Base-by-base conservation (phyloP, 2,329 filamentous ascomycete species). In the Endothia cerciana region DNA sequence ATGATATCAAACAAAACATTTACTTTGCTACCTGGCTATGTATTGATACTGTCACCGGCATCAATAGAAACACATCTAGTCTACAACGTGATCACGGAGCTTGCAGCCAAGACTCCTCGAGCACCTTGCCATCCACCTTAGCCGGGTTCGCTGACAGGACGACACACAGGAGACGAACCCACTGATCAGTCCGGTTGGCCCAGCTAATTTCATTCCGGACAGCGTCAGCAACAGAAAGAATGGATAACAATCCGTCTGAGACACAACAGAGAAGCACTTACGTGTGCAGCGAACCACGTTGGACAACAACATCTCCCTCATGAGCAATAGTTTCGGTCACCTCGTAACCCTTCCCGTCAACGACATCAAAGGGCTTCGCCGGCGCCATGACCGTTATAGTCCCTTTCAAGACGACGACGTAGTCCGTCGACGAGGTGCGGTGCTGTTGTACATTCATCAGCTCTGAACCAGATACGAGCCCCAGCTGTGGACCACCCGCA, bases 401-500 rank as follows among this genome's bases (percentile, higher is more conserved):
- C 55, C 72, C 74, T 5, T 68, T 66, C 25, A 76, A 58, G 15
- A 77, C 70, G 43, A 76, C 61, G 17, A 74, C 65, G 68, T 76
- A 75, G 66, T 76, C 74, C 30, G 71, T 72, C 11, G 74, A 77
- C 5, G 72, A 71, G 7, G 75, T 77, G 38, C 75, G 75, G 60
- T 74, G 75, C 73, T 76, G 22, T 10, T 19, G 15, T 17, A 22
- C 61, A n/a, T 33, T 36, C 19, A 15, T 64, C 36, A 64, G 57
- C 49, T 33, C 28, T 10, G 10, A 36, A 5, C 33, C 33, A 36
- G 6, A 7, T 36, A 7, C 36, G 60, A 36, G 15, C 5, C 10
- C 47, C n/a, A 11, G 8, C n/a, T 5, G 10, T n/a, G n/a, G 17
- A 5, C 1, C 40, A 11, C n/a, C n/a, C n/a, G 58, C 38, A 51